Conservation (phyloP, 31 red algal species). For the Asparagopsis taxiformis region DNA sequence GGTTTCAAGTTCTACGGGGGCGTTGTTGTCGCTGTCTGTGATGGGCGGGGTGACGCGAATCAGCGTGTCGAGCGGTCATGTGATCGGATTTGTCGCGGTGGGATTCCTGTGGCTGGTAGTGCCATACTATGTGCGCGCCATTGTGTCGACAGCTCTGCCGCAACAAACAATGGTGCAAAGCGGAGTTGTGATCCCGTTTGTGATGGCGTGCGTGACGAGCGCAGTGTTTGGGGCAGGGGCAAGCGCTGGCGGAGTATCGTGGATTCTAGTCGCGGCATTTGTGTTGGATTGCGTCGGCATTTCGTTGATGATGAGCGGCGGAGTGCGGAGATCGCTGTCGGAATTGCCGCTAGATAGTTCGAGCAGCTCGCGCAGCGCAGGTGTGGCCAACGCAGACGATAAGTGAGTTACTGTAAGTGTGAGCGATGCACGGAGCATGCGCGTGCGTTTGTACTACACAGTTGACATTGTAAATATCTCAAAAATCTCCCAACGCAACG, state of each 20-base stretch:
- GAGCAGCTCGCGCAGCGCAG: no score
- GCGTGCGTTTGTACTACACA: no score
- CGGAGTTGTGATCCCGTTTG: slow-evolving; percentile 66
- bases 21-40: slow-evolving; percentile 23
- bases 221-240: slow-evolving; percentile 42
- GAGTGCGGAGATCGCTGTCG: slow-evolving; percentile 33
- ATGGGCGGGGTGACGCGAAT: slow-evolving; percentile 31
- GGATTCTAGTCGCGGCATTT: slow-evolving; percentile 61
- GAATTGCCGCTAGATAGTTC: slow-evolving; percentile 56
- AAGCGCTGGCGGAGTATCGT: slow-evolving; percentile 45
- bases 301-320: slow-evolving; percentile 67
- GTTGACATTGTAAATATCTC: no score
- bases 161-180: slow-evolving; percentile 42
- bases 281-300: slow-evolving; percentile 38
- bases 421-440: no score
- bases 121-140: slow-evolving; percentile 75
- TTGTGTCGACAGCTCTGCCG: slow-evolving; percentile 53
- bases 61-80: neutral
- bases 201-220: slow-evolving; percentile 35
- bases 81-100: slow-evolving; percentile 39
- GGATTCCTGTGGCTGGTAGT: slow-evolving; percentile 74
- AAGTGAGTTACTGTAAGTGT: no score
- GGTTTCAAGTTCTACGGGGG: slow-evolving; percentile 8
- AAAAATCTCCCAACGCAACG: no score
- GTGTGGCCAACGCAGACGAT: no score